These are phyloP conservation scores for Salvia hispanica DNA, from an alignment of 257 asterid species.

Conservation along the genomic window DNA sequence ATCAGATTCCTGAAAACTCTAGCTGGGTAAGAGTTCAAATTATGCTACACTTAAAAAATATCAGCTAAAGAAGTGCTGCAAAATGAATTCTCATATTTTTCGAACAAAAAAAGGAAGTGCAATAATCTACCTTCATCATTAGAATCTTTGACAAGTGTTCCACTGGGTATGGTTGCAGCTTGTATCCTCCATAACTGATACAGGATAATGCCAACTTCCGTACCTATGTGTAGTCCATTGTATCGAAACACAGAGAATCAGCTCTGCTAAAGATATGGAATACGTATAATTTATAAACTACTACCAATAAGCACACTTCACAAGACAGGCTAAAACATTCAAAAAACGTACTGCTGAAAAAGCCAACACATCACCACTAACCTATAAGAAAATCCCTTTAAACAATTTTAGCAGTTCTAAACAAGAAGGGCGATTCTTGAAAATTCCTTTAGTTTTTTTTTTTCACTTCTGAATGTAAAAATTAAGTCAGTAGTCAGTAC, in stretches of 20 bases:
- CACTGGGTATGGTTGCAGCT: slow-evolving; percentile 85
- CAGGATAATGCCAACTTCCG: slow-evolving; percentile 70
- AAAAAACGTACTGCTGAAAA: not conserved
- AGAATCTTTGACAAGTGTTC: slow-evolving; percentile 68
- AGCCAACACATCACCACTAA: slow-evolving; percentile 6
- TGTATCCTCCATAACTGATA: slow-evolving; percentile 78
- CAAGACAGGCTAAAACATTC: slow-evolving; percentile 7
- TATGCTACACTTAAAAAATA: not conserved
- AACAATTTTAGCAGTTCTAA: slow-evolving; percentile 5
- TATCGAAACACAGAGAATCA: slow-evolving; percentile 26
- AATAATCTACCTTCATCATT: slow-evolving; percentile 61
- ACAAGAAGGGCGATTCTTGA: not conserved
- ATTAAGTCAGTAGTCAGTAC: too few species aligned
- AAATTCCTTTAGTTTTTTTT: not conserved
- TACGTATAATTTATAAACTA: slow-evolving; percentile 5
- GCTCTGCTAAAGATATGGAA: slow-evolving; percentile 27
- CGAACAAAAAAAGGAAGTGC: not conserved
- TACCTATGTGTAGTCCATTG: slow-evolving; percentile 47
- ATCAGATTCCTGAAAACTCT: slow-evolving; percentile 66
- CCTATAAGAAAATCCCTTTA: slow-evolving; percentile 5
- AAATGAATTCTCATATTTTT: slow-evolving; percentile 12
- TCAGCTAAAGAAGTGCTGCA: slow-evolving; percentile 3
- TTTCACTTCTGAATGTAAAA: not conserved
- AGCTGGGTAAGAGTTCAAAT: slow-evolving; percentile 16
- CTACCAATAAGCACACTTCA: slow-evolving; percentile 11